Evolutionary conservation across 2,329 filamentous ascomycete genomes (phyloP).

Genomic region (Penicillium frequentans): DNA sequence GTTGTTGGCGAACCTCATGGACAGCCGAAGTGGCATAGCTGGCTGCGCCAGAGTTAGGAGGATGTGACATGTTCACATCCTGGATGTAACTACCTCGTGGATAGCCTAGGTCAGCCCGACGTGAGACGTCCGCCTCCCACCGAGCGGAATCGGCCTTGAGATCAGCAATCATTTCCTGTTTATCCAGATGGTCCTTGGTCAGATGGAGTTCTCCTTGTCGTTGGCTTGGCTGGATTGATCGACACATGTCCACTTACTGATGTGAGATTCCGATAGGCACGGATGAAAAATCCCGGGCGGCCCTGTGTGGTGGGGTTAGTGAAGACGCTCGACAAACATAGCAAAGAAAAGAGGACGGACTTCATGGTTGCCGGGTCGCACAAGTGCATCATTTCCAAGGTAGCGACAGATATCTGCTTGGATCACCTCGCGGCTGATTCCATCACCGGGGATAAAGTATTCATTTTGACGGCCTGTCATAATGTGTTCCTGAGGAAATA

Average conservation of each 20-base stretch:
- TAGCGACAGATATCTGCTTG: conserved; percentile 83
- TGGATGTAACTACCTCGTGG: conserved; percentile 45
- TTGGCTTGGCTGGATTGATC: conserved; percentile 1
- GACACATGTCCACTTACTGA: conserved; percentile 56
- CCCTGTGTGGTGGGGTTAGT: conserved; percentile 51
- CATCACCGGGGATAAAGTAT: conserved; percentile 77
- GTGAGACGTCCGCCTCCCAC: conserved; percentile 48
- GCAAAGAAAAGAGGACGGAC: conserved; percentile 48
- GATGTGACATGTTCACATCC: conserved; percentile 35
- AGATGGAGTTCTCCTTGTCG: conserved; percentile 18
- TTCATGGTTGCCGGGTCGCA: conserved; percentile 72
- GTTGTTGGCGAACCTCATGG: conserved; percentile 38
- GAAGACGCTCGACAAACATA: conserved; percentile 10
- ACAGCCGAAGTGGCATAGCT: conserved; percentile 38
- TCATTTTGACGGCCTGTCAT: conserved; percentile 62
- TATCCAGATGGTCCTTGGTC: conserved; percentile 16
- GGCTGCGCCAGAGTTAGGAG: conserved; percentile 39
- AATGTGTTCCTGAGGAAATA: conserved; percentile 28
- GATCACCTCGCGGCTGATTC: conserved; percentile 81
- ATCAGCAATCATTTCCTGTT: conserved; percentile 57
- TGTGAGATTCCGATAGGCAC: conserved; percentile 75
- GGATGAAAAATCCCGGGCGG: conserved; percentile 73
- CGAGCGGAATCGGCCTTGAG: conserved; percentile 54
- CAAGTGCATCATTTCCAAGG: conserved; percentile 77
- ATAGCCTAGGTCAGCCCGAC: conserved; percentile 42